Evolutionary conservation across 2,329 filamentous ascomycete genomes (phyloP).

Genomic region (Diplocarpon mali): DNA sequence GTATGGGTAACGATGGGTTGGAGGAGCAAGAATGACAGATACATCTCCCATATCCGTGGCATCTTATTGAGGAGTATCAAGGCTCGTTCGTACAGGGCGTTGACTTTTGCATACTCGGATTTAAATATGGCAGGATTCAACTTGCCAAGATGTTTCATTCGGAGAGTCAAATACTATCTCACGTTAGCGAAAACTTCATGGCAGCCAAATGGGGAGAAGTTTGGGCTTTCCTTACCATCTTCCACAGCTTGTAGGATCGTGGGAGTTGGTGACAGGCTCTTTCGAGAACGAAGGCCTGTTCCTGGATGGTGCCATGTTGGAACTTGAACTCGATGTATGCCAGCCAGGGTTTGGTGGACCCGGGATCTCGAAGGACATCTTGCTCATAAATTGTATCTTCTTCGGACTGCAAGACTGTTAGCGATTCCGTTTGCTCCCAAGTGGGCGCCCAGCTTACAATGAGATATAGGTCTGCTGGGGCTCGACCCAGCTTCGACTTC

Average conservation of each 20-base stretch:
- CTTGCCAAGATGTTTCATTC: conserved; percentile 68
- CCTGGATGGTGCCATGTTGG: conserved; percentile 71
- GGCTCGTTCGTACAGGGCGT: conserved; percentile 85
- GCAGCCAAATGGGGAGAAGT: background rate
- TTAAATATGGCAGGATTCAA: conserved; percentile 74
- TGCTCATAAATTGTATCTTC: conserved; percentile 96
- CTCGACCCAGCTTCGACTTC: conserved; percentile 23
- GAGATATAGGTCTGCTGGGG: conserved; percentile 28
- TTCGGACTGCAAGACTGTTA: conserved; percentile 46
- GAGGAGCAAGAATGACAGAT: conserved; percentile 77
- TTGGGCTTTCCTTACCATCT: conserved; percentile 62
- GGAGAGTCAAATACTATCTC: conserved; percentile 68
- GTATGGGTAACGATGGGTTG: conserved; percentile 88
- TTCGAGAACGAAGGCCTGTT: conserved; percentile 82
- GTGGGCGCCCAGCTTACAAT: conserved; percentile 22
- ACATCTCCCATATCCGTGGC: conserved; percentile 98
- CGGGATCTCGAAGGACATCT: conserved; percentile 77
- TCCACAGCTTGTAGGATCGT: conserved; percentile 97
- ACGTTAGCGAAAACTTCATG: conserved; percentile 11
- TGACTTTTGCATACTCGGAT: conserved; percentile 83
- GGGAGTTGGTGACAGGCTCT: conserved; percentile 82
- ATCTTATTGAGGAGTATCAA: conserved; percentile 95
- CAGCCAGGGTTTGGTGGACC: conserved; percentile 87
- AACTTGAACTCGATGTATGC: conserved; percentile 87
- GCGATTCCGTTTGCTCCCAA: background rate